These are phyloP conservation scores for Delitschia confertaspora DNA, from an alignment of 495 filamentous ascomycete species.

Conservation along the genomic window DNA sequence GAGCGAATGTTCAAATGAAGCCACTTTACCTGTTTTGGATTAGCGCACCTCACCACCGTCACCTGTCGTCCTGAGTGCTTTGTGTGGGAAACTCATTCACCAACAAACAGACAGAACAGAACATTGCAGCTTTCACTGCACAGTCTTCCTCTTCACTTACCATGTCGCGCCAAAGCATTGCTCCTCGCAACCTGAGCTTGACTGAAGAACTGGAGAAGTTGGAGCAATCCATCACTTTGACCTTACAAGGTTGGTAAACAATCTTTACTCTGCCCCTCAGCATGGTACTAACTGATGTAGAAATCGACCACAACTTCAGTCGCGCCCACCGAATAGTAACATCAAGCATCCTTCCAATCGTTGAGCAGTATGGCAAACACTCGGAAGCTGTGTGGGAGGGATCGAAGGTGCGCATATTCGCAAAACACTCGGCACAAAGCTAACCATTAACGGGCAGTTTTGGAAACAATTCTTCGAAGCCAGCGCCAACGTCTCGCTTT, in stretches of 20 bases:
- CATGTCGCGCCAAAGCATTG: constrained; percentile 46
- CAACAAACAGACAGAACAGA: too few relatives aligned
- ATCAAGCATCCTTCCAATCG: constrained; percentile 80
- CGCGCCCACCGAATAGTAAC: constrained; percentile 95
- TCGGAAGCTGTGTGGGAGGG: constrained; percentile 94
- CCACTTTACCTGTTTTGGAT: too few relatives aligned
- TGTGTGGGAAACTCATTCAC: too few relatives aligned
- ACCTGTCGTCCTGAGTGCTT: too few relatives aligned
- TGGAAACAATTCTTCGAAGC: constrained; percentile 99
- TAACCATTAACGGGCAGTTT: constrained; percentile 45
- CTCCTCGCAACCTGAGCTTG: constrained; percentile 61
- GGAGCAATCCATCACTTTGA: constrained; percentile 93
- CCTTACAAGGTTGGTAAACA: constrained; percentile 75
- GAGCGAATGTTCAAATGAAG: too few relatives aligned
- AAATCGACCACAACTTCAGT: constrained; percentile 98
- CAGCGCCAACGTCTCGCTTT: constrained; percentile 93
- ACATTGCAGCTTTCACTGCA: background rate
- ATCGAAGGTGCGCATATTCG: constrained; percentile 56
- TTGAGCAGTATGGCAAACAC: constrained; percentile 94
- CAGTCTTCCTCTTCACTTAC: background rate
- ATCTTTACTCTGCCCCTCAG: background rate
- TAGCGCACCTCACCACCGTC: too few relatives aligned
- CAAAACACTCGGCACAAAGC: background rate
- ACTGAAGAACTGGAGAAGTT: constrained; percentile 95
- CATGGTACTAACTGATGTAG: constrained; percentile 38